Evolutionary conservation across 768 basidiomycete species (phyloP), one percentile per base, ranked within the genome.

Genomic region (Hortiboletus campestris): DNA sequence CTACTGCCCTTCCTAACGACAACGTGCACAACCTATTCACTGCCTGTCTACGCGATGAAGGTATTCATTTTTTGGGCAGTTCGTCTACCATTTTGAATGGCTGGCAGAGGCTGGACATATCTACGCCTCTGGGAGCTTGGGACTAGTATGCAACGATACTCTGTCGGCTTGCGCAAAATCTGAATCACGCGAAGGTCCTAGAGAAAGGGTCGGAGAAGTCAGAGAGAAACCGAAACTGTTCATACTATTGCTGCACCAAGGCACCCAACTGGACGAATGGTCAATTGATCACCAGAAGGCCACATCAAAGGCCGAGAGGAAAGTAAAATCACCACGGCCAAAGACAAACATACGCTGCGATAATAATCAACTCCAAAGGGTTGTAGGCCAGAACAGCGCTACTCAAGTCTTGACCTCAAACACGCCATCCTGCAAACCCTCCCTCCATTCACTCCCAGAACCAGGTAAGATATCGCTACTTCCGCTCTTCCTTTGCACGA

Each of bases 401-500:
- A 6, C 20, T 17, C 39, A 54, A 13, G 17, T n/a, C 49, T n/a
- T 50, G 16, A 35, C 35, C 11, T 53, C 65, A 53, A 85, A 75
- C 20, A 84, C 74, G 11, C 85, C 80, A 51, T 83, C 55, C 4
- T 56, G 66, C 49, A 89, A 65, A 8, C 58, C 49, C 36, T 82
- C 83, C 60, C 70, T 80, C 87, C 86, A 88, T 10, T 58, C 62
- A 52, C 82, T 85, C 5, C 84, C 84, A 28, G 70, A 72, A 51
- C 72, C 73, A 5, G 61, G 55, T 28, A 74, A 74, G 2, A 89
- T 79, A 63, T 89, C 86, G 55, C 88, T 88, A 3, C 60, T 56
- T 6, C 65, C 74, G 16, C 75, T 65, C 70, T 89, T 91, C 52
- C 80, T 76, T 66, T 91, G 90, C 1, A 85, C 76, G 16, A 85